Base-by-base conservation (phyloP, 139 green algal genomes). In the Astrephomene gubernaculifera region DNA sequence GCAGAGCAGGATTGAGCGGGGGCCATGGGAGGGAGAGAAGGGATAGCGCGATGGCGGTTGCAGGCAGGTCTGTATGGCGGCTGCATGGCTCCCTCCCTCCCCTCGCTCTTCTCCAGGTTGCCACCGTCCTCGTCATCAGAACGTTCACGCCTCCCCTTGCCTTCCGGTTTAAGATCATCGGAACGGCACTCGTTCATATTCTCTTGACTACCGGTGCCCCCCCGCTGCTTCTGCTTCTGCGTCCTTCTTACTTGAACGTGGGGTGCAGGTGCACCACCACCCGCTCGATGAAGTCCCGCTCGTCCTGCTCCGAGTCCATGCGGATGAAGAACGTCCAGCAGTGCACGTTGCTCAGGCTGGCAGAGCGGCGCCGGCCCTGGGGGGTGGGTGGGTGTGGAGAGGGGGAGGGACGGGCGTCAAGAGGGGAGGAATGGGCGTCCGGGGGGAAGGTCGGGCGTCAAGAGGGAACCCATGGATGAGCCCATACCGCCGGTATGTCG, bases 191-290 rank as follows among this genome's bases (percentile, higher is more conserved):
- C n/a, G n/a, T n/a, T n/a, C n/a, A n/a, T 22, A 41, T 31, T 5
- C 19, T 14, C n/a, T 2, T 21, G 61, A 69, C 6, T 29, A 35
- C 2, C 27, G 12, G 33, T 67, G 25, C n/a, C n/a, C n/a, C n/a
- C n/a, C n/a, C n/a, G n/a, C n/a, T n/a, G n/a, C n/a, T n/a, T 67
- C 19, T 29, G 24, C 57, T 10, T 6, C 27, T 10, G 33, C 57
- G 33, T 29, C 1, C 61, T n/a, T n/a, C 60, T 8, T 53, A 85
- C 79, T 25, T 76, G 63, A 85, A 85, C 22, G 79, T 76, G 31
- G 44, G 79, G 65, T 85, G 79, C 79, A 85, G 79, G 44, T 85
- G 79, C 33, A 85, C 79, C 31, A 60, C 44, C 19, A 85, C 79
- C 0, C 44, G 64, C 43, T 85, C 64, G 4, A 85, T 67, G 44